Percentiles rank a stretch among this genome's conserved stretches.
phyloP scores from a whole-genome alignment of 495 filamentous ascomycete genomes.

The Mycothermus thermophilus region DNA sequence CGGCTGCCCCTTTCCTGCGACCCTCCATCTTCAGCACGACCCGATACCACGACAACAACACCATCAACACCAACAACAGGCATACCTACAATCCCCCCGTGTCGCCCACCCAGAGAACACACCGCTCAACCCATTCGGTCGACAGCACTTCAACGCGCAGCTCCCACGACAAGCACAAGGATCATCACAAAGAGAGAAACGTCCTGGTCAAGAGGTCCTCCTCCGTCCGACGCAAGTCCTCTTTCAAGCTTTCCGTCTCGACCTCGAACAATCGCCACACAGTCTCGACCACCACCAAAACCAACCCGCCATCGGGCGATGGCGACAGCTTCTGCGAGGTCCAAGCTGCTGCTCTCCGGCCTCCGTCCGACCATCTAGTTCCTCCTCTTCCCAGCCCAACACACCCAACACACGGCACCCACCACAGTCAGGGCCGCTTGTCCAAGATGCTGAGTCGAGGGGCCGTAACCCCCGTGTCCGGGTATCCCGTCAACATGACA shows the following conservation, averaged over 20 bases:
- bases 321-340: constrained; percentile 1
- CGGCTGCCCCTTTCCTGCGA: constrained; percentile 32
- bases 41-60: constrained; percentile 7
- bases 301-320: constrained; percentile 9
- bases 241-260: constrained; percentile 28
- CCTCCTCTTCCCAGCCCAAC: constrained; percentile 25
- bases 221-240: constrained; percentile 31
- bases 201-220: too few relatives aligned
- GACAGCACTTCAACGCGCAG: constrained; percentile 10
- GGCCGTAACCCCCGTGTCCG: constrained; percentile 18
- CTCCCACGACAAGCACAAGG: constrained; percentile 26
- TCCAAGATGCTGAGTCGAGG: constrained; percentile 32
- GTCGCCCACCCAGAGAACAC: constrained; percentile 8
- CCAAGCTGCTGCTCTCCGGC: background rate
- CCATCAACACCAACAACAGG: constrained; percentile 8
- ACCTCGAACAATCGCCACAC: constrained; percentile 27
- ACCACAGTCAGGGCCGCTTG: constrained; percentile 23
- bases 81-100: constrained; percentile 1
- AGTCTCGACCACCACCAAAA: constrained; percentile 19
- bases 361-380: constrained; percentile 8
- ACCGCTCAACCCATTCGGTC: constrained; percentile 28
- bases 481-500: constrained; percentile 18
- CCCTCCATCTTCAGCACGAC: constrained; percentile 24
- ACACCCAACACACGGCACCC: constrained; percentile 18
- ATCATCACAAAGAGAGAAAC: too few relatives aligned